These are phyloP conservation scores for Chytriomyces sp. DNA, from an alignment of 192 early-diverging fungal genomes.

Conservation along the genomic window DNA sequence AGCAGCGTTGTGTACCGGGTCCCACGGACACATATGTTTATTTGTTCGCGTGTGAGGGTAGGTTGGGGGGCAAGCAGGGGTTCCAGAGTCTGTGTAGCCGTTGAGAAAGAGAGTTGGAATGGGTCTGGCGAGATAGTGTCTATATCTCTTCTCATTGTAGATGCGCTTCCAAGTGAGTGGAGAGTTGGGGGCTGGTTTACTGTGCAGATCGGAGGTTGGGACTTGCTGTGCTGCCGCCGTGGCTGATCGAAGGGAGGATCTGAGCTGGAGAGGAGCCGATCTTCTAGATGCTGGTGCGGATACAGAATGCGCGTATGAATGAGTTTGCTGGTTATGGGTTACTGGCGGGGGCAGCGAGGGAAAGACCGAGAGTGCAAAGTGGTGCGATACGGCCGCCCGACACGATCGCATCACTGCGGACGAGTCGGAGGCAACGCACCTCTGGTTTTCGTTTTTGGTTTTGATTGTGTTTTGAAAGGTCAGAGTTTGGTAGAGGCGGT, in stretches of 20 bases:
- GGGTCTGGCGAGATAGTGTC: background rate
- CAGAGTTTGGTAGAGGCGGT: background rate
- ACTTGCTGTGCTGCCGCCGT: background rate
- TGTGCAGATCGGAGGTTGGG: background rate
- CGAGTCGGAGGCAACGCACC: no score
- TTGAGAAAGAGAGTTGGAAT: background rate
- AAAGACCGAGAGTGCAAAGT: no score
- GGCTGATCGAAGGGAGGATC: background rate
- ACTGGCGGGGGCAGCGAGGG: no score
- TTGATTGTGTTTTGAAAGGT: background rate
- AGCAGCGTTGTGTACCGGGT: background rate
- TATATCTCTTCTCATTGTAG: background rate
- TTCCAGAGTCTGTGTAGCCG: background rate
- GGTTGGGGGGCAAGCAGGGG: background rate
- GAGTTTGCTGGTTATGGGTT: no score
- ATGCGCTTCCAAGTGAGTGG: background rate
- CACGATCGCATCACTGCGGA: no score
- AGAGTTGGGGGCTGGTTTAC: background rate
- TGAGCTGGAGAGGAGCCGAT: background rate
- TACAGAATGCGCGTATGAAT: background rate
- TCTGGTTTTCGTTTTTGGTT: background rate
- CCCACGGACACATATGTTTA: conserved; percentile 15
- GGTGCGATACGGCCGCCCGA: no score
- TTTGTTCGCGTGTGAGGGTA: background rate
- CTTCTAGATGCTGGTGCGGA: background rate